Evolutionary conservation across 768 basidiomycete genomes (phyloP).

Genomic region (Trametes coccinea): DNA sequence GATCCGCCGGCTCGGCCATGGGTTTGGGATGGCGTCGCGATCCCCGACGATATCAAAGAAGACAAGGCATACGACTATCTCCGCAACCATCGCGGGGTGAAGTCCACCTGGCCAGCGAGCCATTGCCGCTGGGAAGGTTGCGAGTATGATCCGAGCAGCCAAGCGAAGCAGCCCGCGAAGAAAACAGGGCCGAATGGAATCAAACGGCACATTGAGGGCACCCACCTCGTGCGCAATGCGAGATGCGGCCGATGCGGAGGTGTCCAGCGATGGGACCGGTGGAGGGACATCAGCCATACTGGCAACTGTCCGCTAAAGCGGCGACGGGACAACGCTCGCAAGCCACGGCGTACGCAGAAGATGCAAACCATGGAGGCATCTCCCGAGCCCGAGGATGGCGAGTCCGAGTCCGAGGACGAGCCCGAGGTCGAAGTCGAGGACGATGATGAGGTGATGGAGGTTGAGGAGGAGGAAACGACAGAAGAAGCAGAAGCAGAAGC

Average conservation of each 20-base stretch:
- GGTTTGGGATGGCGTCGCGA: neutral
- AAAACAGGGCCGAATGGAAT: too few relatives aligned
- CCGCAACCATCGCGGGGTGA: neutral
- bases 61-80: constrained; percentile 2
- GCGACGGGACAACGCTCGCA: neutral
- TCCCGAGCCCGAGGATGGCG: neutral
- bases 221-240: neutral
- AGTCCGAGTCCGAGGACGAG: neutral
- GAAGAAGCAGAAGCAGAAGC: neutral
- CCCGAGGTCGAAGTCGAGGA: neutral
- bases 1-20: neutral
- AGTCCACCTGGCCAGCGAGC: neutral
- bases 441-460: constrained; percentile 3
- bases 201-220: constrained; percentile 9
- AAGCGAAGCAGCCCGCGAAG: too few relatives aligned
- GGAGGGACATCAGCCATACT: neutral
- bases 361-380: too few relatives aligned
- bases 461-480: neutral
- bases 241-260: neutral
- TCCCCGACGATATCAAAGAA: too few relatives aligned
- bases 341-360: too few relatives aligned
- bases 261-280: neutral
- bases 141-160: neutral
- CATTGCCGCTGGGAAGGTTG: constrained; percentile 9
- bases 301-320: neutral